Conservation (phyloP, 2,329 filamentous ascomycete species). For the Diaporthe batatas region DNA sequence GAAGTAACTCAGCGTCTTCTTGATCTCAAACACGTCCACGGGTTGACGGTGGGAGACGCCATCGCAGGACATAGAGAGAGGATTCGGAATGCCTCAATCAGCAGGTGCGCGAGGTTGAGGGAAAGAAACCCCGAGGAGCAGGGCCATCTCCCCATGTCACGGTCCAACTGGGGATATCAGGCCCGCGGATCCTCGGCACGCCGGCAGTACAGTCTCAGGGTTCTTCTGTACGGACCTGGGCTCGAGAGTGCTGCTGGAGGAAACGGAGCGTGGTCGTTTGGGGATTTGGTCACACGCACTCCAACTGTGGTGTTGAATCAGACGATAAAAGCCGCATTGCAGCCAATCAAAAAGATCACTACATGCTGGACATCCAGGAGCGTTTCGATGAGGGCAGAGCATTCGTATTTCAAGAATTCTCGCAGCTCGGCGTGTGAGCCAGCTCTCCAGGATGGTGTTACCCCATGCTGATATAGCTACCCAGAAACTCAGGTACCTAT, state of each 20-base stretch:
- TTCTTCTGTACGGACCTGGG: slow-evolving; percentile 60
- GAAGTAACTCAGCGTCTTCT: slow-evolving; percentile 47
- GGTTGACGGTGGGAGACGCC: slow-evolving; percentile 46
- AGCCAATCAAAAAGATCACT: background rate
- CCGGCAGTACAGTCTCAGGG: slow-evolving; percentile 44
- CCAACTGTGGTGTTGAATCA: slow-evolving; percentile 56
- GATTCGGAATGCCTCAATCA: too few relatives aligned
- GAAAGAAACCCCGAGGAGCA: too few relatives aligned
- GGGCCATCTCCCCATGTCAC: too few relatives aligned
- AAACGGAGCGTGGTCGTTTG: slow-evolving; percentile 55
- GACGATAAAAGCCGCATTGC: slow-evolving; percentile 33
- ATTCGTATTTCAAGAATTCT: background rate
- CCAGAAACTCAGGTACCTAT: too few relatives aligned
- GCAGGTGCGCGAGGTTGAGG: background rate
- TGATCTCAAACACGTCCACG: slow-evolving; percentile 57
- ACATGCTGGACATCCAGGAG: background rate
- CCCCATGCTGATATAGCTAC: too few relatives aligned
- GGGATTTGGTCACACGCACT: slow-evolving; percentile 65
- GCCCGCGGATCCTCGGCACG: too few relatives aligned
- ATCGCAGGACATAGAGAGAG: slow-evolving; percentile 45
- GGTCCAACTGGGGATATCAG: too few relatives aligned
- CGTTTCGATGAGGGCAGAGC: background rate
- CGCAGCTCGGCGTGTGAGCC: background rate
- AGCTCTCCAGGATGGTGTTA: background rate
- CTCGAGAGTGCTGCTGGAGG: slow-evolving; percentile 52